Evolutionary conservation across 805 yeast genomes (phyloP), one percentile per base, ranked within the genome.

Genomic region (Ogataea siamensis): DNA sequence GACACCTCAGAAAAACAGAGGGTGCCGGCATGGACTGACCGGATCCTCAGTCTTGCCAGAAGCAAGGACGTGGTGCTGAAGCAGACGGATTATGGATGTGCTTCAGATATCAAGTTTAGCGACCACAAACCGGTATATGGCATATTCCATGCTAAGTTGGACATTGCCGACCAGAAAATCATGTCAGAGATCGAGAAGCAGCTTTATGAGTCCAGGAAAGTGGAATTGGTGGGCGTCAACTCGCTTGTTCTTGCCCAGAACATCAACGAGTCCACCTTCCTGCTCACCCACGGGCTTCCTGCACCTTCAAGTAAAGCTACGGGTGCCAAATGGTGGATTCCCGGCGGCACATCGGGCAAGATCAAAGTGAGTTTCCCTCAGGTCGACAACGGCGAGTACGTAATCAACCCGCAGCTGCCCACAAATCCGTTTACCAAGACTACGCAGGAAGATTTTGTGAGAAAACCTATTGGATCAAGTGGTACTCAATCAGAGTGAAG

Each of bases 11-110:
- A 91, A 53, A 93, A 93, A 61, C 81, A 80, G 60, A 75, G 99
- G 45, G 80, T 86, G 9, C 99, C 99, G 1, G 94, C 99, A 0
- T 93, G 99, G 99, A 89, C 98, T 3, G 99, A 93, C 64, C 67
- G 99, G 40, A 80, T 91, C 21, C 61, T 89, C 32, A 80, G 78
- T 53, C 51, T 67, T 39, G 63, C 72, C 3, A 67, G 83, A 17
- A 80, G 84, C 11, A 71, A 73, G 23, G 64, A 65, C n/a, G 66
- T 74, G 7, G 67, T 73, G 8, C 58, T 89, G 40, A 68, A 64
- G 30, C 91, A 84, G 45, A 45, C 71, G 1, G 62, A 66, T 6
- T 93, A 91, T 57, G 71, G 76, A 10, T 68, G 82, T 34, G 76
- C 71, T 7, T 74, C 69, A 14, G 67, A 71, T 16, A 68, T 86